These are phyloP conservation scores for Carex pumila DNA, from an alignment of 176 grass and related monocot genomes.

Conservation along the genomic window DNA sequence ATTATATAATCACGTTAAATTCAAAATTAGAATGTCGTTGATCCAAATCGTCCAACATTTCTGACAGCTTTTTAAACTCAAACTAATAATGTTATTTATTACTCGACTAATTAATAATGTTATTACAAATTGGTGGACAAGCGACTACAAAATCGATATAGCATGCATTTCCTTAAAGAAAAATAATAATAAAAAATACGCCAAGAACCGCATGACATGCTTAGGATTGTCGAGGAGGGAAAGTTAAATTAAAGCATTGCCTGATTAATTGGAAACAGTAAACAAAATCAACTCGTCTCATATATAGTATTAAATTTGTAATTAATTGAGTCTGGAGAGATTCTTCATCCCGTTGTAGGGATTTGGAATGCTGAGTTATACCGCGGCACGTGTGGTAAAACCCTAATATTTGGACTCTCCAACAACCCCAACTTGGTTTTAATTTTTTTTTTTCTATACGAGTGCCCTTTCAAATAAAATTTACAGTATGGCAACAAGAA, in stretches of 20 bases:
- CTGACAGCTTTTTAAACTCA: too few species aligned
- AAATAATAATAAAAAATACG: not conserved
- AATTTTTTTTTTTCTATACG: not conserved
- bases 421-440: not conserved
- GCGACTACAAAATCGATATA: not conserved
- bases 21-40: too few species aligned
- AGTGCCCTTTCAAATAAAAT: not conserved
- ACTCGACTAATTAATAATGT: not conserved
- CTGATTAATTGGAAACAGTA: not conserved
- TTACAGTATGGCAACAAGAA: not conserved
- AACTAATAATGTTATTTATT: not conserved
- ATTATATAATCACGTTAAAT: too few species aligned
- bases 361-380: not conserved
- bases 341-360: not conserved
- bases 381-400: constrained; percentile 14
- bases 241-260: not conserved
- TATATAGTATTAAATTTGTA: not conserved
- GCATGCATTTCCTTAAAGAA: not conserved
- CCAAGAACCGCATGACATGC: not conserved
- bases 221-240: not conserved
- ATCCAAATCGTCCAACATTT: too few species aligned
- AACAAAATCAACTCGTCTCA: not conserved
- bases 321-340: not conserved
- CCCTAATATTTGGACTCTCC: constrained; percentile 20
- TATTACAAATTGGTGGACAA: not conserved